Evolutionary conservation across 768 basidiomycete genomes (phyloP).

Genomic region (Boletus insuetus): DNA sequence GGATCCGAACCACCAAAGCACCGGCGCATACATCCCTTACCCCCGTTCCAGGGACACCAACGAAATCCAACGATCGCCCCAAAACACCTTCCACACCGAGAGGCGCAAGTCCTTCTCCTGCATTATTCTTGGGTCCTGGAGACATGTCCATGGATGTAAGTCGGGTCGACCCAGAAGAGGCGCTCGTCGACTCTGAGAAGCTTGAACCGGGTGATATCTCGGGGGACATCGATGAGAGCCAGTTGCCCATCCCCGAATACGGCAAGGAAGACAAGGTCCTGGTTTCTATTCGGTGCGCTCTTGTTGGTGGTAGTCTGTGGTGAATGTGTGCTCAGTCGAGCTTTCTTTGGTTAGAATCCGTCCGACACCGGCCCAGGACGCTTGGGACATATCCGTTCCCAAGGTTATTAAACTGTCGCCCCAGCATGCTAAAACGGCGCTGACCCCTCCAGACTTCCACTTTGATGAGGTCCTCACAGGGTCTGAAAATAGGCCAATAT

Average conservation of each 20-base stretch:
- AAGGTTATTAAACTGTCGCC: constrained; percentile 63
- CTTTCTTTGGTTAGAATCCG: constrained; percentile 48
- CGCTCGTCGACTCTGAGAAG: constrained; percentile 69
- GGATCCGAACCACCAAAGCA: constrained; percentile 32
- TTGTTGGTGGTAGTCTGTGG: not conserved
- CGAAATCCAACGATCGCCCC: constrained; percentile 43
- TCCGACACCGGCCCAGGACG: constrained; percentile 48
- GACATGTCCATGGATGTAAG: constrained; percentile 69
- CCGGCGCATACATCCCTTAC: constrained; percentile 31
- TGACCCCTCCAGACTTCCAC: constrained; percentile 47
- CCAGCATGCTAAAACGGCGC: constrained; percentile 47
- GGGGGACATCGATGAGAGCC: constrained; percentile 61
- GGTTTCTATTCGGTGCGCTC: constrained; percentile 69
- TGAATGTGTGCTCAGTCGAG: constrained; percentile 1
- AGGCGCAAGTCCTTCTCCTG: constrained; percentile 45
- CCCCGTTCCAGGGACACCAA: constrained; percentile 54
- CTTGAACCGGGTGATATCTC: constrained; percentile 70
- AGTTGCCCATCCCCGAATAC: constrained; percentile 45
- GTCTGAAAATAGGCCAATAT: constrained; percentile 76
- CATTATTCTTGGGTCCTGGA: constrained; percentile 44
- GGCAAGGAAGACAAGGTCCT: constrained; percentile 85
- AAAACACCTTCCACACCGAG: constrained; percentile 55
- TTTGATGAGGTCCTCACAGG: constrained; percentile 79
- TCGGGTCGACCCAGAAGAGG: constrained; percentile 72
- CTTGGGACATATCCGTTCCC: constrained; percentile 50